Conservation (phyloP, 805 yeast species). For the Candida nonsorbophila region DNA sequence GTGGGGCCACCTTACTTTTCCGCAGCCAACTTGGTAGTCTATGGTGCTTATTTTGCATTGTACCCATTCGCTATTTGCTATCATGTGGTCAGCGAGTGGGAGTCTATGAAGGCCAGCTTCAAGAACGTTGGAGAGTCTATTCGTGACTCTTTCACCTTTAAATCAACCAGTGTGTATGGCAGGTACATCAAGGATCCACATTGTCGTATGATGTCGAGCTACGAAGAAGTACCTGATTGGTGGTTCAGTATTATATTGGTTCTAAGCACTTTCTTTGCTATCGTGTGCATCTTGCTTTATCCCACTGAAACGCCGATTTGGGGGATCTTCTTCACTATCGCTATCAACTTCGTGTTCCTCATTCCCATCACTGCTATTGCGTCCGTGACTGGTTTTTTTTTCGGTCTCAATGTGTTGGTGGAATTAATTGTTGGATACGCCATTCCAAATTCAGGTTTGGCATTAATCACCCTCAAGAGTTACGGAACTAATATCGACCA, state of each 20-base stretch:
- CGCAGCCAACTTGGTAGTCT: constrained; percentile 19
- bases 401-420: constrained; percentile 57
- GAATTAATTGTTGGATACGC: constrained; percentile 63
- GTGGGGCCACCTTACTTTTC: constrained; percentile 49
- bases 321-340: constrained; percentile 53
- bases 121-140: constrained; percentile 7
- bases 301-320: constrained; percentile 57
- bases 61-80: constrained; percentile 52
- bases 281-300: constrained; percentile 40
- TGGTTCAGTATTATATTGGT: constrained; percentile 50
- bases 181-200: constrained; percentile 45
- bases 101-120: constrained; percentile 27
- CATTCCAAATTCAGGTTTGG: constrained; percentile 54
- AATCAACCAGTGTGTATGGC: constrained; percentile 14
- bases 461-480: constrained; percentile 45
- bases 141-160: constrained; percentile 14
- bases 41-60: constrained; percentile 35
- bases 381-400: constrained; percentile 54
- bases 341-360: constrained; percentile 47
- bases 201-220: constrained; percentile 50
- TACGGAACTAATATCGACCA: constrained; percentile 52
- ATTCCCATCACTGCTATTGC: constrained; percentile 57
- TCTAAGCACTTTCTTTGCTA: constrained; percentile 37
- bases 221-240: constrained; percentile 70
- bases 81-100: constrained; percentile 40